phyloP scores from a whole-genome alignment of 352 stramenopile genomes.

The Plasmopara muralis region DNA sequence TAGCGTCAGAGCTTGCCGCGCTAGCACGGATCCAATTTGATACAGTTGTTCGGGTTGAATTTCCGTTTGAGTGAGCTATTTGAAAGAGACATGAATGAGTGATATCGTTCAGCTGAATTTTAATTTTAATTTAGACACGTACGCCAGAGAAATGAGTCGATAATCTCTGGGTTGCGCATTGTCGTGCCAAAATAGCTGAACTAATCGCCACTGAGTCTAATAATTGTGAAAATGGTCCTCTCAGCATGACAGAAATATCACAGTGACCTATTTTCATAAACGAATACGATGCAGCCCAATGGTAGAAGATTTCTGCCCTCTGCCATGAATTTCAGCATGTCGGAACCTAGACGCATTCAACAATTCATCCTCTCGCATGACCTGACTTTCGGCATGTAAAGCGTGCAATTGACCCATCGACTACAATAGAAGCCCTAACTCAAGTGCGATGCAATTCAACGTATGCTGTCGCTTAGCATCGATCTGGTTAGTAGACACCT shows the following conservation, averaged over 20 bases:
- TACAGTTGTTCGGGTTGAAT: constrained; percentile 31
- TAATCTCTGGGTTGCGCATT: constrained; percentile 25
- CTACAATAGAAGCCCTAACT: constrained; percentile 31
- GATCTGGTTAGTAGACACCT: constrained; percentile 29
- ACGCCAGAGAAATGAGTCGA: constrained; percentile 27
- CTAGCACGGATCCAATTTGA: constrained; percentile 30
- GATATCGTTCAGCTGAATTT: background rate
- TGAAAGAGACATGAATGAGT: background rate
- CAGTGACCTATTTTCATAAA: background rate
- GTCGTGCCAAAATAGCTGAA: constrained; percentile 7
- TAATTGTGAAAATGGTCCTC: constrained; percentile 10
- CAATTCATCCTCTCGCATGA: constrained; percentile 7
- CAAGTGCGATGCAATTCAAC: constrained; percentile 23
- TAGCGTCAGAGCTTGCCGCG: constrained; percentile 31
- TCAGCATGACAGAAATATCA: constrained; percentile 3
- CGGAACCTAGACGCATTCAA: constrained; percentile 16
- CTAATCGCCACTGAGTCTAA: constrained; percentile 12
- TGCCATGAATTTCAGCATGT: constrained; percentile 28
- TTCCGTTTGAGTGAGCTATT: constrained; percentile 36
- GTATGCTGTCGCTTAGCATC: constrained; percentile 22
- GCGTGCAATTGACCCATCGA: constrained; percentile 31
- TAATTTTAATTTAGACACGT: constrained; percentile 1
- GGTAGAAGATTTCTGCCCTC: constrained; percentile 22
- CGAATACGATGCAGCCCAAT: constrained; percentile 12
- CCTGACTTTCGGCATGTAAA: constrained; percentile 28